A percentile compares a stretch with the other conserved stretches of the same genome.
Evolutionary conservation across 2,329 filamentous ascomycete genomes (phyloP).

Genomic region (Lasiodiplodia theobromae): DNA sequence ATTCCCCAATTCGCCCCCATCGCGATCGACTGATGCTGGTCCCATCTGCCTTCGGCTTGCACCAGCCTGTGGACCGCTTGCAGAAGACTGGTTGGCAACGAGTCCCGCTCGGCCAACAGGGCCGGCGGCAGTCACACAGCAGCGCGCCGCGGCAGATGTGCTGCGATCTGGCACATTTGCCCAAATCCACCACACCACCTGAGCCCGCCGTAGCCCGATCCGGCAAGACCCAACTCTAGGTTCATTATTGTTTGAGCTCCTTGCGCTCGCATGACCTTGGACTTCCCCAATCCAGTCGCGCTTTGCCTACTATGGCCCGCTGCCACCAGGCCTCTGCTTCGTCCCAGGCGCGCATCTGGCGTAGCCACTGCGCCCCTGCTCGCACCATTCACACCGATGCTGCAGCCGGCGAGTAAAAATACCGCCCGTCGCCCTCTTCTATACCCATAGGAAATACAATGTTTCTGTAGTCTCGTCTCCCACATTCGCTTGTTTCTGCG

Average conservation of each 20-base stretch:
- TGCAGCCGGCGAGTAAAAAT: conserved; percentile 7
- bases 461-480: not conserved
- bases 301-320: conserved; percentile 1
- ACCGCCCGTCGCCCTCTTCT: conserved; percentile 1
- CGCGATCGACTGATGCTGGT: conserved; percentile 1
- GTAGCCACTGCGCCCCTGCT: conserved; percentile 2
- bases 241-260: conserved; percentile 14
- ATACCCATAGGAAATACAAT: not conserved
- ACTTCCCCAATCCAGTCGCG: not conserved
- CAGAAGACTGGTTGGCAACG: not conserved
- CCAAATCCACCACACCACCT: conserved; percentile 6
- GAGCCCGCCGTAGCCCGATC: not conserved
- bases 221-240: conserved; percentile 17
- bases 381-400: not conserved
- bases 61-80: not conserved
- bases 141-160: not conserved
- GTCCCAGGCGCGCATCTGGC: not conserved
- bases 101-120: conserved; percentile 1
- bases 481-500: conserved; percentile 1
- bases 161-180: not conserved
- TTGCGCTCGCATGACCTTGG: conserved; percentile 20
- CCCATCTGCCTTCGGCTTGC: not conserved
- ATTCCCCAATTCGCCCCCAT: not conserved
- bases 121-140: not conserved
- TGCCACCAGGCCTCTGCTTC: not conserved